Evolutionary conservation across 768 basidiomycete genomes (phyloP).

Genomic region (Kwoniella newhampshirensis): DNA sequence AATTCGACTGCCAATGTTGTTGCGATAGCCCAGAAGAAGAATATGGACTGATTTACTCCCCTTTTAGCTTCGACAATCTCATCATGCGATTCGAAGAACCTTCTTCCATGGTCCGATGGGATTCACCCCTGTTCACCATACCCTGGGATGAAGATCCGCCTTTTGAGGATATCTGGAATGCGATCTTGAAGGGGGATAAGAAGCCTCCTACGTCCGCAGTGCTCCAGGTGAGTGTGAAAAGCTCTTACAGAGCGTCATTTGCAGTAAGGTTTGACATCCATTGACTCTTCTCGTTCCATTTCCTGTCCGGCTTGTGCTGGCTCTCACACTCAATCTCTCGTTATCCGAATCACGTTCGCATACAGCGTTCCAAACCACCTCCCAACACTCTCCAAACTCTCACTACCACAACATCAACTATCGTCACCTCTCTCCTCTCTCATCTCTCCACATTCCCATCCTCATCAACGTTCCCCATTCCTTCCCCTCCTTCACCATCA

Average conservation of each 20-base stretch:
- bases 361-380: constrained; percentile 75
- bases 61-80: constrained; percentile 74
- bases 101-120: constrained; percentile 98
- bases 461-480: constrained; percentile 60
- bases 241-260: neutral
- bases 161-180: constrained; percentile 70
- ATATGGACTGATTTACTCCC: constrained; percentile 8
- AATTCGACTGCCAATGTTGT: too few species aligned
- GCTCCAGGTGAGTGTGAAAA: constrained; percentile 65
- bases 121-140: constrained; percentile 87
- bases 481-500: constrained; percentile 49
- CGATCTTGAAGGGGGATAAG: constrained; percentile 72
- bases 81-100: constrained; percentile 91
- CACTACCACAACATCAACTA: constrained; percentile 69
- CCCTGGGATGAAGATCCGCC: constrained; percentile 67
- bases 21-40: too few species aligned
- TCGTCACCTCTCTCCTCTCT: constrained; percentile 71
- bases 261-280: neutral
- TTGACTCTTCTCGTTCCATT: too few species aligned
- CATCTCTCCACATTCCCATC: constrained; percentile 60
- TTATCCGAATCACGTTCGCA: too few species aligned
- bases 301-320: too few species aligned
- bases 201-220: constrained; percentile 88
- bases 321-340: too few species aligned
- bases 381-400: constrained; percentile 81